phyloP scores from a whole-genome alignment of 2,329 filamentous ascomycete genomes.

The Hansfordia pulvinata region DNA sequence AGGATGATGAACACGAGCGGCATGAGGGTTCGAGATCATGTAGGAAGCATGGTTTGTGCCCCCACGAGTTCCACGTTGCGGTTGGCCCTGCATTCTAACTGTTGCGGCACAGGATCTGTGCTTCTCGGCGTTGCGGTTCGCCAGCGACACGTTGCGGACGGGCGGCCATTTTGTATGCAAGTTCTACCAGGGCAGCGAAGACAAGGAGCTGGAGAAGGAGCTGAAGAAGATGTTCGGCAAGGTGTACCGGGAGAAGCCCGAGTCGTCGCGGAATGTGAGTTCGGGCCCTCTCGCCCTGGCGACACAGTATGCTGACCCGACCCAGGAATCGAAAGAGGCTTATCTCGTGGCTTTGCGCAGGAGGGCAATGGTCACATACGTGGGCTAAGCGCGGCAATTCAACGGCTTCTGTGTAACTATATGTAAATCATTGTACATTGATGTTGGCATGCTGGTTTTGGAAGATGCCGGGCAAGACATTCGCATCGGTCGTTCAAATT shows the following conservation, averaged over 20 bases:
- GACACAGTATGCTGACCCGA: constrained; percentile 1
- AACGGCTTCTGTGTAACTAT: too few species aligned
- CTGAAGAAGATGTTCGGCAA: constrained; percentile 65
- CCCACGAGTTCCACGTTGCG: neutral
- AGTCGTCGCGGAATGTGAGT: constrained; percentile 73
- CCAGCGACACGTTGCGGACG: constrained; percentile 65
- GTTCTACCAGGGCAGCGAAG: constrained; percentile 86
- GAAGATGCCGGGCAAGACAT: too few species aligned
- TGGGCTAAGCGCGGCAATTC: too few species aligned
- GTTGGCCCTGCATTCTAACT: constrained; percentile 2
- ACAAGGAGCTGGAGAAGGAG: constrained; percentile 62
- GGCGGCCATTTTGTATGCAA: constrained; percentile 95
- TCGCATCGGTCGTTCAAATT: too few species aligned
- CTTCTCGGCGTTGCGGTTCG: constrained; percentile 70
- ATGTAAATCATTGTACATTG: too few species aligned
- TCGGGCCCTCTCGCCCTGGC: neutral
- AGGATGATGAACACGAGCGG: constrained; percentile 99
- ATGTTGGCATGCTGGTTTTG: too few species aligned
- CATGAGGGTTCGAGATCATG: constrained; percentile 73
- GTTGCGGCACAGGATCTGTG: constrained; percentile 62
- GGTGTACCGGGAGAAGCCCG: constrained; percentile 81
- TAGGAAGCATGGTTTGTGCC: constrained; percentile 74
- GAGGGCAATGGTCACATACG: too few species aligned
- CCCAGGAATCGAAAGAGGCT: constrained; percentile 67
- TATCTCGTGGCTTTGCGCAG: constrained; percentile 73